These are phyloP conservation scores for Talaromyces sp. DNA, from an alignment of 2,329 filamentous ascomycete species.

Conservation along the genomic window DNA sequence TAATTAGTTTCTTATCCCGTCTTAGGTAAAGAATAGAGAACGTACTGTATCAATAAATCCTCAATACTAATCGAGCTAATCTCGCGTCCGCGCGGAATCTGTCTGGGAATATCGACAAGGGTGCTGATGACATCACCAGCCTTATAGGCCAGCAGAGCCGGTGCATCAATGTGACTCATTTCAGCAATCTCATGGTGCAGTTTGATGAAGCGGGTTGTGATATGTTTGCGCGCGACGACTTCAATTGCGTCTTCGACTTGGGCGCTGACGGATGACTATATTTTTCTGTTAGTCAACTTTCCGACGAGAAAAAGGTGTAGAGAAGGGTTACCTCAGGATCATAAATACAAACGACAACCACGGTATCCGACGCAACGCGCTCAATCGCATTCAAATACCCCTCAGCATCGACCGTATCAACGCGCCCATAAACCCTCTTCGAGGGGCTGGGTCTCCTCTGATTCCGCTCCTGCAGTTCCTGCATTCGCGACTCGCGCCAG, in stretches of 20 bases:
- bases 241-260: conserved; percentile 75
- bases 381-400: conserved; percentile 97
- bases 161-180: conserved; percentile 84
- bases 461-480: conserved; percentile 68
- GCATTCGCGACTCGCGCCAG: conserved; percentile 78
- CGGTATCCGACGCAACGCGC: conserved; percentile 73
- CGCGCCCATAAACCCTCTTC: conserved; percentile 69
- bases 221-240: conserved; percentile 68
- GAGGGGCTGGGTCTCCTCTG: conserved; percentile 72
- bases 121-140: conserved; percentile 89
- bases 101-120: conserved; percentile 78
- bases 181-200: conserved; percentile 89
- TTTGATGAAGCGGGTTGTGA: conserved; percentile 79
- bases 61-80: conserved; percentile 55
- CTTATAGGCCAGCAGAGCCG: conserved; percentile 83
- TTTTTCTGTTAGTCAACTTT: conserved; percentile 3
- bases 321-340: conserved; percentile 67
- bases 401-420: conserved; percentile 81
- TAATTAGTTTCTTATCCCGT: background rate
- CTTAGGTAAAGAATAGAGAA: conserved; percentile 17
- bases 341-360: conserved; percentile 91
- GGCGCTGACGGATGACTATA: conserved; percentile 71
- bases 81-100: conserved; percentile 65
- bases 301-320: background rate
- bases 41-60: conserved; percentile 54